A percentile compares a stretch with the other conserved stretches of the same genome.
These are phyloP conservation scores for Umbilicus rupestris DNA, from an alignment of 164 flowering plant genomes.

Conservation along the genomic window DNA sequence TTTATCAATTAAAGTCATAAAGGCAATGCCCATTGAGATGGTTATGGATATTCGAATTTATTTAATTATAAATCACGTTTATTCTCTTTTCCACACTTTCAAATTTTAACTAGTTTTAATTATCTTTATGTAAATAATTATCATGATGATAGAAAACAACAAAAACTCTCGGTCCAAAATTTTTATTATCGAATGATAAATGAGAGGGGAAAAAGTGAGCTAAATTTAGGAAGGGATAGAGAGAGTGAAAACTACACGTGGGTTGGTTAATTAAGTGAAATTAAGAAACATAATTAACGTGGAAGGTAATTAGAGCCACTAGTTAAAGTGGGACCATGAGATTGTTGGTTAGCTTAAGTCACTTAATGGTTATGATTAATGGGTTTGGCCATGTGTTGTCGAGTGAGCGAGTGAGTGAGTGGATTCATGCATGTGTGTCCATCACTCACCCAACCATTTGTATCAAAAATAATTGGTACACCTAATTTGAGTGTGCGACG, in stretches of 20 bases:
- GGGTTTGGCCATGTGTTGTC: no score
- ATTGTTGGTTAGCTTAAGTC: neutral
- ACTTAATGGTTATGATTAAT: neutral
- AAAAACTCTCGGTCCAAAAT: no score
- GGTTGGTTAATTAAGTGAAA: neutral
- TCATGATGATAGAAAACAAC: no score
- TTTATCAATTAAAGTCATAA: no score
- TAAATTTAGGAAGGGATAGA: neutral
- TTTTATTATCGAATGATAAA: no score
- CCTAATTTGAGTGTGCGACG: neutral
- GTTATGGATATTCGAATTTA: no score
- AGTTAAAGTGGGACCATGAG: neutral
- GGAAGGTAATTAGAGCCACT: neutral
- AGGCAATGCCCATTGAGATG: no score
- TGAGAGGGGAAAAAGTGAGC: neutral
- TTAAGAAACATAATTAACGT: neutral
- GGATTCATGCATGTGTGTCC: neutral
- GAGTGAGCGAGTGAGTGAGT: neutral
- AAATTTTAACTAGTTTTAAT: no score
- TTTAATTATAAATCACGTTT: no score
- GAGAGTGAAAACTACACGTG: neutral
- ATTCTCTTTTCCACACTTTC: no score
- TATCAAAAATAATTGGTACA: neutral
- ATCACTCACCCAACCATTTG: neutral
- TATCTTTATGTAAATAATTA: no score